phyloP scores from a whole-genome alignment of 257 asterid genomes.

The Perilla frutescens region DNA sequence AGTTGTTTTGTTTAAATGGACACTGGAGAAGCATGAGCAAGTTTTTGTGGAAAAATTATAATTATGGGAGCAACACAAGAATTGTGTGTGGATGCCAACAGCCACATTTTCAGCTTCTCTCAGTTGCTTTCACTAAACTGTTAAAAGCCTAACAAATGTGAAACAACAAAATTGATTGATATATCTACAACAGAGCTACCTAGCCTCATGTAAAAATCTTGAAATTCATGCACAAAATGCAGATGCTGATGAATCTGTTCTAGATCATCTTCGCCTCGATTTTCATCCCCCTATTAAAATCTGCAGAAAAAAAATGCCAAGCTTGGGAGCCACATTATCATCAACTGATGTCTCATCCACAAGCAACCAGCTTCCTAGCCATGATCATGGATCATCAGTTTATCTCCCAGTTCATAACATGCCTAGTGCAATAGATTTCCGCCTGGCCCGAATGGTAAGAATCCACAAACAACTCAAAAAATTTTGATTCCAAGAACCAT shows the following conservation, averaged over 20 bases:
- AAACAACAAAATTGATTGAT: conserved; percentile 25
- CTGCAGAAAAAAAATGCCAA: neutral
- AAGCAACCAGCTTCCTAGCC: conserved; percentile 33
- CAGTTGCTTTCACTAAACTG: neutral
- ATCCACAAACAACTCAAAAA: neutral
- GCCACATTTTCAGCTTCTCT: conserved; percentile 34
- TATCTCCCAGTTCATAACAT: neutral
- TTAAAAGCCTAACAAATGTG: conserved; percentile 27
- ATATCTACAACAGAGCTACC: conserved; percentile 30
- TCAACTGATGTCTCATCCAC: conserved; percentile 42
- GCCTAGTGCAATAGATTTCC: conserved; percentile 28
- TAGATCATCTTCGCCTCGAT: too few species aligned
- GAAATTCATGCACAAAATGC: neutral
- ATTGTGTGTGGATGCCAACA: conserved; percentile 47
- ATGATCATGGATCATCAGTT: conserved; percentile 41
- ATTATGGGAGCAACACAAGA: conserved; percentile 53
- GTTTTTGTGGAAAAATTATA: conserved; percentile 32
- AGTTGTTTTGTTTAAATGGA: conserved; percentile 25
- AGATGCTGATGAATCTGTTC: neutral
- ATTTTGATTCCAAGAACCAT: neutral
- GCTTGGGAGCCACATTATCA: conserved; percentile 19
- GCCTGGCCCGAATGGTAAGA: conserved; percentile 50
- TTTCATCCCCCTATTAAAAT: too few species aligned
- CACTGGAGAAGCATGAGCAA: conserved; percentile 64
- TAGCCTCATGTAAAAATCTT: neutral